Conservation (phyloP, 2,329 filamentous ascomycete genomes). For the Fusarium redolens region DNA sequence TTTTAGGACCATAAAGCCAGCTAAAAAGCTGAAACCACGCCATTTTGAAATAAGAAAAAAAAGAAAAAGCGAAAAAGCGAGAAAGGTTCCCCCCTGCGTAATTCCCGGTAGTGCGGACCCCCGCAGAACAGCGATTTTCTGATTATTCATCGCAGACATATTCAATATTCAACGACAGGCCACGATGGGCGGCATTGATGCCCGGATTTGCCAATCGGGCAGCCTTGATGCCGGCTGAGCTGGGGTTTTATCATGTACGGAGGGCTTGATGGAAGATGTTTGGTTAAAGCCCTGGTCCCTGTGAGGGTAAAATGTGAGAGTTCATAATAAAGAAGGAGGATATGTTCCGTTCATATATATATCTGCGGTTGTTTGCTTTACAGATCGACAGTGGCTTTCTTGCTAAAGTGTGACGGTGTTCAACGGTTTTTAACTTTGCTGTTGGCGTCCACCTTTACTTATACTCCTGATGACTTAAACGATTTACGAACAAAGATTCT, state of each 20-base stretch:
- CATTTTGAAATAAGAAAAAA: slow-evolving; percentile 7
- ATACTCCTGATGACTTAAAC: neutral
- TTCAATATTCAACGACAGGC: slow-evolving; percentile 39
- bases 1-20: neutral
- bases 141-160: slow-evolving; percentile 48
- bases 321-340: neutral
- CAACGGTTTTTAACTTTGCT: neutral
- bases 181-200: slow-evolving; percentile 16
- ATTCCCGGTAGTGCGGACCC: slow-evolving; percentile 17
- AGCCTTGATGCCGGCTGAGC: neutral
- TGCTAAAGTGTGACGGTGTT: neutral
- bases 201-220: slow-evolving; percentile 4
- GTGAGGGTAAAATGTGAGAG: neutral
- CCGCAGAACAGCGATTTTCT: slow-evolving; percentile 38
- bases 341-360: slow-evolving; percentile 10
- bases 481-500: neutral
- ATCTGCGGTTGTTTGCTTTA: neutral
- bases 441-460: neutral
- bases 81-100: neutral
- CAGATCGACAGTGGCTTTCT: slow-evolving; percentile 9
- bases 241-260: slow-evolving; percentile 2
- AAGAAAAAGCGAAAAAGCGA: neutral
- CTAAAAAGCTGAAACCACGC: slow-evolving; percentile 16
- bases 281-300: slow-evolving; percentile 17
- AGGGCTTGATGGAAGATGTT: slow-evolving; percentile 2